A percentile compares a stretch with the other conserved stretches of the same genome.
phyloP scores from a whole-genome alignment of 2,329 filamentous ascomycete genomes.

The Verticillium albo-atrum region DNA sequence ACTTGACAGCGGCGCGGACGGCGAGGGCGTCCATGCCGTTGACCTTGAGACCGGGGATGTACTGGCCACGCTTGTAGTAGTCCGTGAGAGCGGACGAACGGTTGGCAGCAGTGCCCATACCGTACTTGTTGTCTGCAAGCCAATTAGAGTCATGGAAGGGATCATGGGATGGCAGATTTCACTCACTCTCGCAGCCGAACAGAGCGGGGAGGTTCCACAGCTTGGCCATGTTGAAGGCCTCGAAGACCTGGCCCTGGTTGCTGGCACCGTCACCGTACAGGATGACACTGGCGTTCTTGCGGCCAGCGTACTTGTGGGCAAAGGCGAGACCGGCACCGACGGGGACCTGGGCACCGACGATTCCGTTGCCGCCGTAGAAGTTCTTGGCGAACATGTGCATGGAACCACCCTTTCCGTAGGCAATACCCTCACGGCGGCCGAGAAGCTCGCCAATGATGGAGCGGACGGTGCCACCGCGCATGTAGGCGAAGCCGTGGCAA shows the following conservation, averaged over 20 bases:
- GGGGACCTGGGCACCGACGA: slow-evolving; percentile 96
- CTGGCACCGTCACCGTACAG: slow-evolving; percentile 97
- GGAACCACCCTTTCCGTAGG: slow-evolving; percentile 97
- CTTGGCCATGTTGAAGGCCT: slow-evolving; percentile 99
- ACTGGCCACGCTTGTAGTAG: slow-evolving; percentile 99
- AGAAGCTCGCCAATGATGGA: slow-evolving; percentile 95
- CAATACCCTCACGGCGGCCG: slow-evolving; percentile 91
- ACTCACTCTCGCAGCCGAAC: slow-evolving; percentile 96
- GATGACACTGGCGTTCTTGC: slow-evolving; percentile 81
- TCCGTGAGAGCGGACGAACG: slow-evolving; percentile 94
- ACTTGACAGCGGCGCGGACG: slow-evolving; percentile 92
- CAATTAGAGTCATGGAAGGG: slow-evolving; percentile 17
- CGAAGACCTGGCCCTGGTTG: slow-evolving; percentile 99
- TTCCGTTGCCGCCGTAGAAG: slow-evolving; percentile 99
- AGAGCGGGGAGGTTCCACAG: slow-evolving; percentile 94
- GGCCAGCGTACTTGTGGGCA: slow-evolving; percentile 87
- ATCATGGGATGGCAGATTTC: neutral
- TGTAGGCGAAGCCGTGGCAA: slow-evolving; percentile 96
- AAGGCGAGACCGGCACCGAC: slow-evolving; percentile 96
- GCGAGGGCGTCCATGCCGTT: slow-evolving; percentile 99
- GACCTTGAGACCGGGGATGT: slow-evolving; percentile 98
- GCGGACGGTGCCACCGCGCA: slow-evolving; percentile 87
- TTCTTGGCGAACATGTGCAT: slow-evolving; percentile 99
- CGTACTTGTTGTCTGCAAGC: slow-evolving; percentile 93
- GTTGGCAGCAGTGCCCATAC: slow-evolving; percentile 96